These are phyloP conservation scores for Penicillium sp. DNA, from an alignment of 2,329 filamentous ascomycete genomes.

Conservation along the genomic window DNA sequence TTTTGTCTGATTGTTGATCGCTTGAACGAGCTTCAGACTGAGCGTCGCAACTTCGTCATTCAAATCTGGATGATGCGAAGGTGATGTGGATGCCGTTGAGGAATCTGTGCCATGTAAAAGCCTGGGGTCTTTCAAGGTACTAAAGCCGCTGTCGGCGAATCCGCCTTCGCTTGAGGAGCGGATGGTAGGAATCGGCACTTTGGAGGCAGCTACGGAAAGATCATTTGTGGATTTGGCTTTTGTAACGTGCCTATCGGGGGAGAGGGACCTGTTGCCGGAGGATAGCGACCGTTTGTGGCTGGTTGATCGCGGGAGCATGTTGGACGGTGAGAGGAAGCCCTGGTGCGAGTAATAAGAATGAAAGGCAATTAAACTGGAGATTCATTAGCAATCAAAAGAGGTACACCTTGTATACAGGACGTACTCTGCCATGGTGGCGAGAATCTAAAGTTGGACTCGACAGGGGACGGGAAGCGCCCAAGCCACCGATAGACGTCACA, in stretches of 20 bases:
- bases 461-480: constrained; percentile 25
- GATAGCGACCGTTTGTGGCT: constrained; percentile 45
- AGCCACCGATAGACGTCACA: constrained; percentile 22
- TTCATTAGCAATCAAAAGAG: constrained; percentile 18
- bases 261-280: constrained; percentile 39
- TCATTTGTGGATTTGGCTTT: constrained; percentile 53
- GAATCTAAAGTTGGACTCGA: constrained; percentile 23
- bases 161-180: constrained; percentile 35
- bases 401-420: constrained; percentile 22
- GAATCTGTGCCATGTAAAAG: constrained; percentile 42
- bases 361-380: constrained; percentile 43
- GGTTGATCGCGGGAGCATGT: constrained; percentile 42
- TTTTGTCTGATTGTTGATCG: constrained; percentile 93
- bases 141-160: constrained; percentile 48
- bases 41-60: constrained; percentile 82
- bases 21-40: constrained; percentile 94
- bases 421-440: constrained; percentile 46
- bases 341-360: constrained; percentile 42
- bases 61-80: constrained; percentile 61
- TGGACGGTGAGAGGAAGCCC: constrained; percentile 43
- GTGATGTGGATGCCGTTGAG: constrained; percentile 39
- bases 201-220: constrained; percentile 41
- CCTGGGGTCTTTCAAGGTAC: constrained; percentile 53
- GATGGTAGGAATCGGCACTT: constrained; percentile 29
- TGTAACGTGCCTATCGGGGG: constrained; percentile 44